These are phyloP conservation scores for Umbelopsis vinacea DNA, from an alignment of 192 early-diverging fungal genomes.

Conservation along the genomic window DNA sequence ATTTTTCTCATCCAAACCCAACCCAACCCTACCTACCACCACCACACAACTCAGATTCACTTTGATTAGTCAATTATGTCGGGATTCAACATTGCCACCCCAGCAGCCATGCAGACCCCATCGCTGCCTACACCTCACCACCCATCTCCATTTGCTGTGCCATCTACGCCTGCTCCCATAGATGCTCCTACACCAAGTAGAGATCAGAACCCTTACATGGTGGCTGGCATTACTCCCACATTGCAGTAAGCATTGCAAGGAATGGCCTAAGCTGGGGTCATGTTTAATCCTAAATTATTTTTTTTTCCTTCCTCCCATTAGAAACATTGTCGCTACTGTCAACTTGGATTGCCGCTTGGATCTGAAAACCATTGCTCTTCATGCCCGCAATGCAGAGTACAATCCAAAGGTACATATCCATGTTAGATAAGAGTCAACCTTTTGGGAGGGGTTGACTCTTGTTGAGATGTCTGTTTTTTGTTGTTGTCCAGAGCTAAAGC, in stretches of 20 bases:
- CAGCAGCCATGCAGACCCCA: constrained; percentile 40
- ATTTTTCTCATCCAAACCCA: constrained; percentile 3
- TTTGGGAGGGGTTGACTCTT: too few relatives aligned
- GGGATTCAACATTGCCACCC: constrained; percentile 47
- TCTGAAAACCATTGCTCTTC: constrained; percentile 97
- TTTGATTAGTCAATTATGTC: constrained; percentile 36
- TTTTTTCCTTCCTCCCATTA: too few relatives aligned
- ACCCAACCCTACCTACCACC: too few relatives aligned
- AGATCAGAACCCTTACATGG: constrained; percentile 48
- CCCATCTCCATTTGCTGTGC: constrained; percentile 43
- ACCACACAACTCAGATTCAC: background rate
- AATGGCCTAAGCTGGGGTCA: too few relatives aligned
- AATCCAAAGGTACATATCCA: constrained; percentile 91
- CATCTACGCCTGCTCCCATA: constrained; percentile 45
- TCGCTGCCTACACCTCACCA: constrained; percentile 34
- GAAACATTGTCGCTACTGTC: constrained; percentile 99
- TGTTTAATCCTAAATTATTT: background rate
- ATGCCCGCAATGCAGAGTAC: constrained; percentile 99
- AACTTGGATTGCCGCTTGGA: constrained; percentile 97
- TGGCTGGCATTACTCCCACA: constrained; percentile 63
- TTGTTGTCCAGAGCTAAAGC: constrained; percentile 17
- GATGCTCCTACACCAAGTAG: constrained; percentile 48
- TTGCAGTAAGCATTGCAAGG: constrained; percentile 58
- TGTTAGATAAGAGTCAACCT: background rate
- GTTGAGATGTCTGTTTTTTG: background rate